Evolutionary conservation across 352 stramenopile genomes (phyloP).

Genomic region (Pythium insidiosum): DNA sequence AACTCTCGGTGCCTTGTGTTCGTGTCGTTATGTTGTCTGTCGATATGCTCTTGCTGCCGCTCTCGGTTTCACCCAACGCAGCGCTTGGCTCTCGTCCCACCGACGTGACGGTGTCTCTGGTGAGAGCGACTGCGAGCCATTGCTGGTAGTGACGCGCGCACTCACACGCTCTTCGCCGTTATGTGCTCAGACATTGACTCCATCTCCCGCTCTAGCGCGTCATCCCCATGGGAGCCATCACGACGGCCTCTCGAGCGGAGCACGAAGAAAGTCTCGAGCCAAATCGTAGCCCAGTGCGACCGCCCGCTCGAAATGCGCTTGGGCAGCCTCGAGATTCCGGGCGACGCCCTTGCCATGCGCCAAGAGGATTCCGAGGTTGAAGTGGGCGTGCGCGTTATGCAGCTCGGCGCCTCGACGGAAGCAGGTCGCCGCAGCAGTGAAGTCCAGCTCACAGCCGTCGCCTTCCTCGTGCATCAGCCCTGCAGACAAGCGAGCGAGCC

Average conservation of each 20-base stretch:
- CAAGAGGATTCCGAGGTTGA: constrained; percentile 70
- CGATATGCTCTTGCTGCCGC: too few species aligned
- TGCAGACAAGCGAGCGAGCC: constrained; percentile 8
- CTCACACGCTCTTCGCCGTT: too few species aligned
- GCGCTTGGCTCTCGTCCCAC: too few species aligned
- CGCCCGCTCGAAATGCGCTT: constrained; percentile 55
- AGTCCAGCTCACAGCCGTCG: constrained; percentile 62
- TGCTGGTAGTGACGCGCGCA: too few species aligned
- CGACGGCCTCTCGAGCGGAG: too few species aligned
- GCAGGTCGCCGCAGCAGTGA: constrained; percentile 37
- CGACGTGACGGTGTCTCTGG: too few species aligned
- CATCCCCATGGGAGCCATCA: too few species aligned
- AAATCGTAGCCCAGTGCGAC: constrained; percentile 48
- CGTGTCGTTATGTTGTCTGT: too few species aligned
- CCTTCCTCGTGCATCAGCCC: constrained; percentile 76
- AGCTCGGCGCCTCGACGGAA: constrained; percentile 43
- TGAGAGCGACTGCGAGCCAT: too few species aligned
- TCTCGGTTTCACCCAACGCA: not conserved
- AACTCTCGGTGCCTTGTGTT: too few species aligned
- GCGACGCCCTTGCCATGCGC: constrained; percentile 50
- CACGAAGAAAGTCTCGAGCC: constrained; percentile 44
- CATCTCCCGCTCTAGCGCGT: too few species aligned
- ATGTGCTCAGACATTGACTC: too few species aligned
- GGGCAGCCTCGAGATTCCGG: constrained; percentile 42
- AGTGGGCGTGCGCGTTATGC: constrained; percentile 51